A percentile compares a stretch with the other conserved stretches of the same genome.
These are phyloP conservation scores for Candolleomyces aberdarensis DNA, from an alignment of 768 basidiomycete genomes.

Conservation along the genomic window DNA sequence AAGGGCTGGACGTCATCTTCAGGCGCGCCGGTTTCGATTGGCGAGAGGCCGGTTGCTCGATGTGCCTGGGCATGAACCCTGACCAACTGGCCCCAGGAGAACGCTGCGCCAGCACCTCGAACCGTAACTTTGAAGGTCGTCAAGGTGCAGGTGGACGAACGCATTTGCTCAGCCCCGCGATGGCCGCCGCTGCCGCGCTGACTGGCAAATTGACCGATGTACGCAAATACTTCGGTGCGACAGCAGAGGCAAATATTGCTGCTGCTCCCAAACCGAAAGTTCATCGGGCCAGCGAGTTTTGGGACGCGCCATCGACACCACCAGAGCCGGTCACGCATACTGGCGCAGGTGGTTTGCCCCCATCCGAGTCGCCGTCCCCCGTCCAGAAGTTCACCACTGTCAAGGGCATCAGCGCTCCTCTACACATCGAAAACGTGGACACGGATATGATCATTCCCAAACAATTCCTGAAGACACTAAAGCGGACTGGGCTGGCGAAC, in stretches of 20 bases:
- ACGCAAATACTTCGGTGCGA: constrained; percentile 62
- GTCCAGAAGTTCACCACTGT: constrained; percentile 65
- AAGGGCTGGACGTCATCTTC: constrained; percentile 84
- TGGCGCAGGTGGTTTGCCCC: constrained; percentile 31
- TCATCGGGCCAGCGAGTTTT: constrained; percentile 72
- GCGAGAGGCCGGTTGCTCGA: constrained; percentile 94
- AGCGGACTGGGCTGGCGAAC: constrained; percentile 81
- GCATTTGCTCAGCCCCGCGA: constrained; percentile 85
- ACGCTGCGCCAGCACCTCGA: constrained; percentile 89
- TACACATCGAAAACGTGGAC: constrained; percentile 83
- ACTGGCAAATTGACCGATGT: constrained; percentile 85
- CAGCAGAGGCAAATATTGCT: constrained; percentile 39
- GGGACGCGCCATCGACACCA: constrained; percentile 60
- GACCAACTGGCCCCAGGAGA: constrained; percentile 82
- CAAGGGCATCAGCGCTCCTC: constrained; percentile 75
- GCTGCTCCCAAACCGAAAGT: constrained; percentile 62
- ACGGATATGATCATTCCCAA: constrained; percentile 96
- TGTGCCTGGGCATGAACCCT: constrained; percentile 96
- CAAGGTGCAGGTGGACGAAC: constrained; percentile 87
- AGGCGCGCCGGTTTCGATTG: constrained; percentile 92
- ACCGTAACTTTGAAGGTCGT: constrained; percentile 92
- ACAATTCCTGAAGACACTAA: constrained; percentile 89
- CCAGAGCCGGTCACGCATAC: constrained; percentile 42
- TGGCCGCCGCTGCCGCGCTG: constrained; percentile 90
- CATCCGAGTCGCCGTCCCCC: constrained; percentile 41